A percentile compares a stretch with the other conserved stretches of the same genome.
Conservation (phyloP, 192 early-diverging fungal species). For the Linnemannia hyalina region DNA sequence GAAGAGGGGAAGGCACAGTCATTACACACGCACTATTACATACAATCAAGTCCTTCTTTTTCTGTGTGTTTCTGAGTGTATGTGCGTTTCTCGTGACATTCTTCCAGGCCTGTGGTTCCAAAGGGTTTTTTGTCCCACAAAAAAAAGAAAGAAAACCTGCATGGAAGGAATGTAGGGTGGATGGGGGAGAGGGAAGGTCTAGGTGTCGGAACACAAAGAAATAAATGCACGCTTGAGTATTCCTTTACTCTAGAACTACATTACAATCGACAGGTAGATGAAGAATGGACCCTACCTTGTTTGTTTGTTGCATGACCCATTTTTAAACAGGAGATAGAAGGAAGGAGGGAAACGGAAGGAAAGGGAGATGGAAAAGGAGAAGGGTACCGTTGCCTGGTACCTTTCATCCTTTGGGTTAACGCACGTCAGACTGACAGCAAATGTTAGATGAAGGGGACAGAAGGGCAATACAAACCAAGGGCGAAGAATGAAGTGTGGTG, state of each 20-base stretch:
- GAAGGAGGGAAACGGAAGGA: neutral
- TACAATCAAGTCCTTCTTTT: neutral
- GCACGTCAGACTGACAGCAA: neutral
- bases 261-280: no score
- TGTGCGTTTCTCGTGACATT: neutral
- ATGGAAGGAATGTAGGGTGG: constrained; percentile 18
- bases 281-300: no score
- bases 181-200: neutral
- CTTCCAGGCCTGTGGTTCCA: constrained; percentile 20
- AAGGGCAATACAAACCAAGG: neutral
- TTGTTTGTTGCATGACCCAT: neutral
- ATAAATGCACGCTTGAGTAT: neutral
- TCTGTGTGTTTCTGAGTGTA: neutral
- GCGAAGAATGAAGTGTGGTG: neutral
- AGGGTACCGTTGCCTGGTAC: neutral
- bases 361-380: neutral
- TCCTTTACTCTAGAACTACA: neutral
- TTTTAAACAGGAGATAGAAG: neutral
- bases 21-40: neutral
- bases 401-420: neutral
- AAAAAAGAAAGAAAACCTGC: constrained; percentile 3
- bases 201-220: constrained; percentile 6
- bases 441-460: neutral
- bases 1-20: neutral
- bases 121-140: neutral